These are phyloP conservation scores for Pseudogymnoascus sp. DNA, from an alignment of 2,329 filamentous ascomycete species.

Conservation along the genomic window DNA sequence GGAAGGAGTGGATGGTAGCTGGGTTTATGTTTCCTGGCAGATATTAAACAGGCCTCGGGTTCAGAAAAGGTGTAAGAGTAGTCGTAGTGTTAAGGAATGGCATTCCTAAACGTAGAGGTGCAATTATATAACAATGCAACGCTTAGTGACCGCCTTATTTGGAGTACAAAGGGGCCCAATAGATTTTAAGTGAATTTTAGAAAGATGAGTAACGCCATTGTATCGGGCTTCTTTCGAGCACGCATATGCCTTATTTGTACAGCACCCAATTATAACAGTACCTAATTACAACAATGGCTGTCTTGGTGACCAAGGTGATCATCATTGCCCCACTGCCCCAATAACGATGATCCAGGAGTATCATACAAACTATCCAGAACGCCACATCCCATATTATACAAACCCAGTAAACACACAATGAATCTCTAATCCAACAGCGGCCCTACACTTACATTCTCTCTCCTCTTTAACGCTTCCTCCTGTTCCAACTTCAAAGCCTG, in stretches of 20 bases:
- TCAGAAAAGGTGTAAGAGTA: not conserved
- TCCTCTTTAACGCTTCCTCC: conserved; percentile 32
- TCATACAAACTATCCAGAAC: not conserved
- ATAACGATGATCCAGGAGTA: not conserved
- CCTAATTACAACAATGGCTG: not conserved
- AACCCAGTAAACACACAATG: not conserved
- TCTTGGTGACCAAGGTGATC: not conserved
- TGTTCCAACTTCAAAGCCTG: conserved; percentile 33
- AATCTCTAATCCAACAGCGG: conserved; percentile 33
- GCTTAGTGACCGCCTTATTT: not conserved
- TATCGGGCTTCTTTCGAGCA: not conserved
- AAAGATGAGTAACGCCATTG: not conserved
- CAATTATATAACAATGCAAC: not conserved
- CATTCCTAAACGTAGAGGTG: not conserved
- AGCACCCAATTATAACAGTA: not conserved
- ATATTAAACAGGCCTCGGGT: not conserved
- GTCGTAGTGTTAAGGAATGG: not conserved
- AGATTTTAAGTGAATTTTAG: not conserved
- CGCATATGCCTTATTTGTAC: not conserved
- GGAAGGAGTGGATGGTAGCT: not conserved
- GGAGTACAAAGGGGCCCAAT: not conserved
- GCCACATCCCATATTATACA: conserved; percentile 4
- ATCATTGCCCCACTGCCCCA: not conserved
- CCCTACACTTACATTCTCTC: conserved; percentile 50
- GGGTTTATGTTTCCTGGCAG: not conserved